phyloP scores from a whole-genome alignment of 2,329 filamentous ascomycete species.

The Xylariaceae sp. region DNA sequence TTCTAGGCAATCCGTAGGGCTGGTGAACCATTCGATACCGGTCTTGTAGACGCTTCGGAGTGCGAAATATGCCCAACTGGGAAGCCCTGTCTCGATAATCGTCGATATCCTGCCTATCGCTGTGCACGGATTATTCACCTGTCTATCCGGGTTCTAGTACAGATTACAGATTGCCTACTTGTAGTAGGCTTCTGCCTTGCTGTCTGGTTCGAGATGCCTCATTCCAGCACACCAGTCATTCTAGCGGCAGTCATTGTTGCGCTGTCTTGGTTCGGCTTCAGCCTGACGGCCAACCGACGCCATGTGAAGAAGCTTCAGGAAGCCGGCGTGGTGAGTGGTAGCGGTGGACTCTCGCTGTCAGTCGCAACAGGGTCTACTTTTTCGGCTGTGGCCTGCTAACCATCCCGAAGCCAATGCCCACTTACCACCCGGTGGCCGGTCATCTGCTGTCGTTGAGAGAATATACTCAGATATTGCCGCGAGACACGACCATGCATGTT shows the following conservation, averaged over 20 bases:
- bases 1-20: no score
- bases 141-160: no score
- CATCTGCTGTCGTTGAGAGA: slow-evolving; percentile 20
- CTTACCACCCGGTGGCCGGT: slow-evolving; percentile 19
- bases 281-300: slow-evolving; percentile 6
- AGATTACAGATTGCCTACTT: no score
- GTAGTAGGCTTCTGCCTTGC: no score
- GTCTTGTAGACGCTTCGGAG: no score
- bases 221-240: slow-evolving; percentile 1
- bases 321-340: slow-evolving; percentile 8
- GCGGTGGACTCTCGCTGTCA: not conserved
- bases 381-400: not conserved
- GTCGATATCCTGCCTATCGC: no score
- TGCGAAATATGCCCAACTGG: no score
- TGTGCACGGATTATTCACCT: no score
- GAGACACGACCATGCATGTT: slow-evolving; percentile 17
- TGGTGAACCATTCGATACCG: no score
- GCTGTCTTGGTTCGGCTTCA: slow-evolving; percentile 1
- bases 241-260: not conserved
- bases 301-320: slow-evolving; percentile 14
- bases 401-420: slow-evolving; percentile 16
- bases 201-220: slow-evolving; percentile 3
- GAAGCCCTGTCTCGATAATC: no score
- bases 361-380: not conserved
- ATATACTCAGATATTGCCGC: slow-evolving; percentile 11